Base-by-base conservation (phyloP, 208 protist species). In the Trypanosoma conorhini region DNA sequence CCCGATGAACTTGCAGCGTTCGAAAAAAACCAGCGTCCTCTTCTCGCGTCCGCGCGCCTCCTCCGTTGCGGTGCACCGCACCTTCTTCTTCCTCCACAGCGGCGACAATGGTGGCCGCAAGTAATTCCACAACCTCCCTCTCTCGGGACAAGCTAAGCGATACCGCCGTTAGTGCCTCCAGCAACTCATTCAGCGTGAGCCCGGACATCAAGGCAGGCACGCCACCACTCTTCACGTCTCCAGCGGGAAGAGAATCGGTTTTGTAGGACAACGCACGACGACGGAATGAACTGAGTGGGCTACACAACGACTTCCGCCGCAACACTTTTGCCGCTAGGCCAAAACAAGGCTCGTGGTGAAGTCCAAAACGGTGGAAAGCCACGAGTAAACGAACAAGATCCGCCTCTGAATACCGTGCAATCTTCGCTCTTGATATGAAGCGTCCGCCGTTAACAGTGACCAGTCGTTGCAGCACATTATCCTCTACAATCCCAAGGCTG, bases 321-420 rank as follows among this genome's bases (percentile, higher is more conserved):
- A 85, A 31, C 17, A 58, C 62, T 60, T 72, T 74, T 19, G 72
- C 67, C 12, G 66, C 60, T 0, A 54, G 24, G 38, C 80, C 77
- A 64, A 83, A 87, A 26, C 82, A 77, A 35, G 60, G 57, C 28
- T 94, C 76, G 67, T 92, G 76, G 28, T 85, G 68, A 54, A 93
- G 64, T 26, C 87, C 83, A 60, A 95, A 95, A 42, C 87, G 85
- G 55, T 91, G 80, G 30, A 95, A 74, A 3, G 87, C 80, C 70
- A 86, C 74, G 13, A 86, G 31, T 15, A 93, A 66, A 51, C 64
- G 55, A 17, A 93, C 7, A 15, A 92, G 68, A 54, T 92, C 86
- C 5, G 42, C 28, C 12, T 64, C 67, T 17, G 60, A 51, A 66
- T 81, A 89, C 24, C 58, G 66, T 3, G 52, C 50, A 38, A 95